Evolutionary conservation across 148 eudicot genomes (phyloP).

Genomic region (Vaccinium darrowii): DNA sequence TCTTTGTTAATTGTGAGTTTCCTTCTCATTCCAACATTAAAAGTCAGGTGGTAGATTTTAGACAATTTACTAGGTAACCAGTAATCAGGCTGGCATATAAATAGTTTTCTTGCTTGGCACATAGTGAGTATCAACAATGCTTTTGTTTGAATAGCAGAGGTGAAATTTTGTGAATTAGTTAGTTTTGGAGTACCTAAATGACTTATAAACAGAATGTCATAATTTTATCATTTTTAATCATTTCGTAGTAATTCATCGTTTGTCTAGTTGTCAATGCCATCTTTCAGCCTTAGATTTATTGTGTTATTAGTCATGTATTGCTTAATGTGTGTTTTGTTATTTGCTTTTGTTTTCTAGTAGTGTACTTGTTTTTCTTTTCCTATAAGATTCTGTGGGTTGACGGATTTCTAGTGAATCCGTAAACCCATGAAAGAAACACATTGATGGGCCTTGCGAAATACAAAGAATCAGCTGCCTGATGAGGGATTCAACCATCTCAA

Average conservation of each 20-base stretch:
- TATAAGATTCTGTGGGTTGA: background rate
- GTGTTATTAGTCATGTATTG: background rate
- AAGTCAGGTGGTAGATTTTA: background rate
- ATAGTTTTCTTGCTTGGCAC: background rate
- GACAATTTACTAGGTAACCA: background rate
- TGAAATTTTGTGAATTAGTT: background rate
- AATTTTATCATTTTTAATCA: background rate
- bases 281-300: background rate
- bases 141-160: background rate
- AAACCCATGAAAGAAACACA: background rate
- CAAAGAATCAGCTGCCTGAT: background rate
- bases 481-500: background rate
- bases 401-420: background rate
- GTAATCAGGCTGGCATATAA: background rate
- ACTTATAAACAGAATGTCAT: background rate
- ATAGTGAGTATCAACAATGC: background rate
- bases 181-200: background rate
- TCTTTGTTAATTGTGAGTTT: background rate
- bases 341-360: background rate
- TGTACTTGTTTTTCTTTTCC: background rate
- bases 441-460: background rate
- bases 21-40: background rate
- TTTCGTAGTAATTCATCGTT: too few species aligned
- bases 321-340: background rate
- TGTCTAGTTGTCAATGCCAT: too few species aligned